These are phyloP conservation scores for Isatis lusitanica DNA, from an alignment of 441 rosid species.

Conservation along the genomic window DNA sequence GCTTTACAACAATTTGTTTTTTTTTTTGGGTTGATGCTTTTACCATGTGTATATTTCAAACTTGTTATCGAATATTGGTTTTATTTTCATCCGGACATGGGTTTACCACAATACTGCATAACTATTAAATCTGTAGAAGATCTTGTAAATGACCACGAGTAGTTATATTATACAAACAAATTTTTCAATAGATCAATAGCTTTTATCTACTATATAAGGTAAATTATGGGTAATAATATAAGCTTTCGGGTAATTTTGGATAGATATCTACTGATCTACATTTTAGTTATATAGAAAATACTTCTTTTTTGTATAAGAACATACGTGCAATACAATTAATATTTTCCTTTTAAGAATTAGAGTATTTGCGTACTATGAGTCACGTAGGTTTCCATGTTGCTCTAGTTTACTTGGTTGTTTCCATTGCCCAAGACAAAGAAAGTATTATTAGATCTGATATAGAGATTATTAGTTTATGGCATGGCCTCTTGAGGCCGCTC, in stretches of 20 bases:
- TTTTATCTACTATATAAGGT: background rate
- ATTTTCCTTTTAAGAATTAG: background rate
- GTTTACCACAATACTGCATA: background rate
- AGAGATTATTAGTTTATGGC: background rate
- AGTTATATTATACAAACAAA: too few species aligned
- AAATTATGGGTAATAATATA: too few species aligned
- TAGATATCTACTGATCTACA: too few species aligned
- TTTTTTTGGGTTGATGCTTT: too few species aligned
- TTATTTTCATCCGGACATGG: background rate
- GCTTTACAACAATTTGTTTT: too few species aligned
- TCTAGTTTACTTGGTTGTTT: constrained; percentile 6
- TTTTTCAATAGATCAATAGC: background rate
- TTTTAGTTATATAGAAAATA: too few species aligned
- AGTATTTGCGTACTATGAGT: background rate
- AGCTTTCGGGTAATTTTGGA: too few species aligned
- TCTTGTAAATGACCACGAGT: too few species aligned
- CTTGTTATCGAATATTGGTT: background rate
- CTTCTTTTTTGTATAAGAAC: too few species aligned
- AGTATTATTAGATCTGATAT: constrained; percentile 3
- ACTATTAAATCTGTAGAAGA: too few species aligned
- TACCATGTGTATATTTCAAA: background rate
- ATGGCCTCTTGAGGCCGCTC: constrained; percentile 24
- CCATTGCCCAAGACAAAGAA: background rate
- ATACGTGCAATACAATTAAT: background rate
- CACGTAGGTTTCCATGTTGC: background rate